Percentiles rank a stretch among this genome's conserved stretches.
Conservation (phyloP, 345 rosid species). For the Excoecaria agallocha region DNA sequence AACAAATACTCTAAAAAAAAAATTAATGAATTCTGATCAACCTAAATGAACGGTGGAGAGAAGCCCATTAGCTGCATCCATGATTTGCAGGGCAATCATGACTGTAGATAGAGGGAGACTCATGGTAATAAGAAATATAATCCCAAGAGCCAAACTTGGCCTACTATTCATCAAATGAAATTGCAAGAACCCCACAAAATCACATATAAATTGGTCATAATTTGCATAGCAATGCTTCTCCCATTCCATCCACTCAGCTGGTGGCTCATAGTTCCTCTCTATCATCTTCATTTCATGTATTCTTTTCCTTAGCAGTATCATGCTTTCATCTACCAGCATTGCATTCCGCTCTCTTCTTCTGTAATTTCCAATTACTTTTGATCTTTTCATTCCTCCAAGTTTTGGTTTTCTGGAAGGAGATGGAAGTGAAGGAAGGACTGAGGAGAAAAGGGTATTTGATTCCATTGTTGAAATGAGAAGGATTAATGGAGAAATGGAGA, state of each 20-base stretch:
- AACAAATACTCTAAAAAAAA: no score
- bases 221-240: conserved; percentile 21
- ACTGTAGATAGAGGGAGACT: conserved; percentile 14
- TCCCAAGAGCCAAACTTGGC: conserved; percentile 18
- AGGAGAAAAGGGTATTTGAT: conserved; percentile 11
- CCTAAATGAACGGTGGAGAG: conserved; percentile 12
- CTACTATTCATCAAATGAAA: conserved; percentile 18
- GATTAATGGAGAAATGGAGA: neutral
- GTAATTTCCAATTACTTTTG: neutral
- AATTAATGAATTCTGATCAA: neutral
- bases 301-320: conserved; percentile 21
- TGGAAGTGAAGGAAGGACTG: conserved; percentile 7
- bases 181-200: conserved; percentile 19
- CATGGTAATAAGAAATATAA: conserved; percentile 4
- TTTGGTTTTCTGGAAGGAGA: neutral
- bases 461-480: conserved; percentile 3
- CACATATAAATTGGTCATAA: conserved; percentile 14
- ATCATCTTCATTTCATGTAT: conserved; percentile 24
- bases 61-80: conserved; percentile 11
- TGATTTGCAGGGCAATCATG: neutral
- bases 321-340: conserved; percentile 16
- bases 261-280: conserved; percentile 23
- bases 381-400: neutral
- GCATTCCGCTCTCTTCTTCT: neutral
- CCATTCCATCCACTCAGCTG: conserved; percentile 24